Percentiles rank a stretch among this genome's conserved stretches.
These are phyloP conservation scores for Emmonsia crescens DNA, from an alignment of 2,329 filamentous ascomycete genomes.

Conservation along the genomic window DNA sequence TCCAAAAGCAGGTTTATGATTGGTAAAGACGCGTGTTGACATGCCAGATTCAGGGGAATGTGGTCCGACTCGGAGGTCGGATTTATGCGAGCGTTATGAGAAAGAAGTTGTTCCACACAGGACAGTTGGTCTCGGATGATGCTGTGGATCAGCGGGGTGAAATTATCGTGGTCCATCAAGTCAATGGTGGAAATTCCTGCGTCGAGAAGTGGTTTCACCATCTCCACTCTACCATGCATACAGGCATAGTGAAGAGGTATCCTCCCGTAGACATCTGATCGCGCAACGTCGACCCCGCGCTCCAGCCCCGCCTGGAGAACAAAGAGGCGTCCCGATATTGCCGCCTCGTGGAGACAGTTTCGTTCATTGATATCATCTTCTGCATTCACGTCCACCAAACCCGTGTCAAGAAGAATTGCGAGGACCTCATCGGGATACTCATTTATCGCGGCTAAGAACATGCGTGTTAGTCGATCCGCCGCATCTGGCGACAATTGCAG, in stretches of 20 bases:
- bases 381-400: constrained; percentile 77
- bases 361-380: constrained; percentile 97
- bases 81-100: constrained; percentile 71
- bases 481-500: constrained; percentile 52
- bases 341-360: constrained; percentile 92
- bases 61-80: constrained; percentile 80
- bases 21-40: constrained; percentile 76
- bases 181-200: constrained; percentile 67
- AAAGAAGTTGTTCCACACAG: constrained; percentile 69
- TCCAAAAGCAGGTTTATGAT: constrained; percentile 79
- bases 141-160: constrained; percentile 87
- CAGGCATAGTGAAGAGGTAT: constrained; percentile 93
- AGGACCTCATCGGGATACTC: constrained; percentile 71
- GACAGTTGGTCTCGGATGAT: constrained; percentile 78
- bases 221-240: constrained; percentile 80
- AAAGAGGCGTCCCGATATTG: constrained; percentile 76
- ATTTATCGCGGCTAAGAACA: constrained; percentile 80
- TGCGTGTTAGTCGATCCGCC: constrained; percentile 70
- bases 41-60: constrained; percentile 87
- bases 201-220: constrained; percentile 63
- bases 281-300: constrained; percentile 62
- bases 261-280: constrained; percentile 85
- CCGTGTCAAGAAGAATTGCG: constrained; percentile 64
- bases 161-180: constrained; percentile 89
- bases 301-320: constrained; percentile 68